phyloP scores from a whole-genome alignment of 1,139 yeast genomes.

The Yueomyces sp. region DNA sequence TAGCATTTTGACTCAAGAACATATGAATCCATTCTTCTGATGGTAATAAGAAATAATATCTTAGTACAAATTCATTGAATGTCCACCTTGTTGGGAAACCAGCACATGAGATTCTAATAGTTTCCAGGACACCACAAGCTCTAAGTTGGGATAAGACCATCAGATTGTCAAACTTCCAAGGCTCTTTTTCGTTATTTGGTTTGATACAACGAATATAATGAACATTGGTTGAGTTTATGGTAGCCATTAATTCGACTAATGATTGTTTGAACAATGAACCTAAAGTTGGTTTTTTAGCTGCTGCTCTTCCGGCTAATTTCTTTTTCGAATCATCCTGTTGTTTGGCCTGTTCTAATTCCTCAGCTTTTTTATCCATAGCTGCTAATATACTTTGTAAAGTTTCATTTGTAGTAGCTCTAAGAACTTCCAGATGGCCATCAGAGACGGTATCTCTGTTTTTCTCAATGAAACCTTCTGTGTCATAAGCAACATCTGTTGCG shows the following conservation, averaged over 20 bases:
- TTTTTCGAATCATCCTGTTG: constrained; percentile 23
- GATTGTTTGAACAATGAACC: constrained; percentile 94
- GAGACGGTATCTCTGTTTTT: constrained; percentile 97
- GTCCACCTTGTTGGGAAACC: constrained; percentile 98
- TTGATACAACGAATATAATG: constrained; percentile 97
- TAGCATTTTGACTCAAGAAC: constrained; percentile 38
- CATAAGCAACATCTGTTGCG: constrained; percentile 91
- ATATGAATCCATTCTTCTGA: constrained; percentile 61
- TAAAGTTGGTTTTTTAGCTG: constrained; percentile 78
- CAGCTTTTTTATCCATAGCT: constrained; percentile 48
- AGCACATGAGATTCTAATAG: constrained; percentile 93
- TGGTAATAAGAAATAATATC: constrained; percentile 76
- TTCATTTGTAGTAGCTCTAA: constrained; percentile 56
- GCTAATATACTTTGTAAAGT: constrained; percentile 54
- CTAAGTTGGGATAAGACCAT: constrained; percentile 94
- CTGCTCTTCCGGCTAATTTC: constrained; percentile 29
- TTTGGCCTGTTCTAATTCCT: constrained; percentile 33
- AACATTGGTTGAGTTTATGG: constrained; percentile 89
- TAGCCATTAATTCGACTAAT: constrained; percentile 83
- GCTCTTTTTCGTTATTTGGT: constrained; percentile 89
- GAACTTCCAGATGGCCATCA: constrained; percentile 85
- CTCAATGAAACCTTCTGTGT: constrained; percentile 90
- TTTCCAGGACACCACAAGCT: constrained; percentile 98
- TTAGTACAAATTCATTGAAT: constrained; percentile 83
- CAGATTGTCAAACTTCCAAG: constrained; percentile 93